Base-by-base conservation (phyloP, 306 rosid genomes). In the Cicer cuneatum region DNA sequence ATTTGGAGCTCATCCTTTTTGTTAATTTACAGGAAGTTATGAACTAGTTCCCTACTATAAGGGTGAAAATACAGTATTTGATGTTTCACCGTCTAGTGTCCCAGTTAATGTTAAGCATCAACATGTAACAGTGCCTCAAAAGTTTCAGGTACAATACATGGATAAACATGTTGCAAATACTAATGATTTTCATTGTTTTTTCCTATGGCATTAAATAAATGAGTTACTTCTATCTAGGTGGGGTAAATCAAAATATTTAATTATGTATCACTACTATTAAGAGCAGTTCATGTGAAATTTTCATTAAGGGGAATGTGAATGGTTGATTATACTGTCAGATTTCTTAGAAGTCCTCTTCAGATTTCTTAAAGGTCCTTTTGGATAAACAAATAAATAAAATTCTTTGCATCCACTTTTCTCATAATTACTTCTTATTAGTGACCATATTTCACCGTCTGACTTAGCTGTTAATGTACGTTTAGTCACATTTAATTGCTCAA, bases 61-160 rank as follows among this genome's bases (percentile, higher is more conserved):
- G 89, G 99, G 99, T 69, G 99, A 94, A 78, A 92, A 94, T 85
- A 90, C 97, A 14, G 88, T 90, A 46, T 94, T 94, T 90, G 99
- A 90, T 72, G 89, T 94, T 86, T 94, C 90, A n/a, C 97, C 99
- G 29, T 83, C 96, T 64, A 83, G 83, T 76, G 85, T 86, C 82
- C 75, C 89, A 9, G 88, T 90, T 76, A 85, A 73, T 76, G 90
- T 94, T 71, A 88, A 82, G 81, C 99, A 94, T 84, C 96, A 85
- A 79, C 98, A 92, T 76, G 85, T 89, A 76, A 76, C 86, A 6
- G 83, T 94, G 85, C 83, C 92, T 19, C 92, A 86, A 71, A 94
- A 92, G 70, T 94, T 92, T 75, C 97, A 94, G 99, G 99, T 94
- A 86, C 51, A 43, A 19, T 71, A 56, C 78, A 73, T 78, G 52